Base-by-base conservation (phyloP, 352 stramenopile genomes). In the Globisporangium barbulae region DNA sequence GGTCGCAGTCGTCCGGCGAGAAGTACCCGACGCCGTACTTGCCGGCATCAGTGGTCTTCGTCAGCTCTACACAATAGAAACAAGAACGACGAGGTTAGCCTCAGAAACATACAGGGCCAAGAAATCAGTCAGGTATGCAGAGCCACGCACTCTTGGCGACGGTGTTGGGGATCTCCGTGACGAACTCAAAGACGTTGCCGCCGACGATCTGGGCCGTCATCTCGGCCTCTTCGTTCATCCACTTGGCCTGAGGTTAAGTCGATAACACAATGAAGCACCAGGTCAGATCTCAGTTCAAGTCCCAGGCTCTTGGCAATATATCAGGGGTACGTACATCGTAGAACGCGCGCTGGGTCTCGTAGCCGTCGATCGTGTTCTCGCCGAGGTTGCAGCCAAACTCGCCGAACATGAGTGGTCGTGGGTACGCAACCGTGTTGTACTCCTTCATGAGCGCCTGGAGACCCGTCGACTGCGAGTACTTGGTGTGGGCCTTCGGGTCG, bases 171-270 rank as follows among this genome's bases (percentile, higher is more conserved):
- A 90, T 77, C 61, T 93, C 85, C 1, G 83, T 90, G 3, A 76
- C 81, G 44, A 91, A 93, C 73, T 93, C 85, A 33, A 91, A 93
- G 0, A 90, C 85, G 52, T 90, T 91, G 59, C 85, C 85, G 21
- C 85, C 85, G 22, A 91, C 78, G 52, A 91, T 85, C 33, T 88
- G 72, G 19, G 74, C 73, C 9, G 76, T 89, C 85, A 93, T 91
- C 30, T 85, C 81, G 6, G 68, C 21, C 53, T 91, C 84, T 33
- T 88, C 79, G 67, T 93, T 93, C 82, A 93, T 93, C 85, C 85
- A 93, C 64, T 89, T 91, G 19, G 85, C 85, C 81, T 90, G 54
- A 59, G 41, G 21, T 48, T 30, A 28, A 47, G 5, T 21, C 15
- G 17, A 47, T 22, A 35, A 35, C n/a, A 50, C 15, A 17, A 52